Evolutionary conservation across 2,329 filamentous ascomycete genomes (phyloP), one percentile per base, ranked within the genome.

Genomic region (Claviceps humidiphila): DNA sequence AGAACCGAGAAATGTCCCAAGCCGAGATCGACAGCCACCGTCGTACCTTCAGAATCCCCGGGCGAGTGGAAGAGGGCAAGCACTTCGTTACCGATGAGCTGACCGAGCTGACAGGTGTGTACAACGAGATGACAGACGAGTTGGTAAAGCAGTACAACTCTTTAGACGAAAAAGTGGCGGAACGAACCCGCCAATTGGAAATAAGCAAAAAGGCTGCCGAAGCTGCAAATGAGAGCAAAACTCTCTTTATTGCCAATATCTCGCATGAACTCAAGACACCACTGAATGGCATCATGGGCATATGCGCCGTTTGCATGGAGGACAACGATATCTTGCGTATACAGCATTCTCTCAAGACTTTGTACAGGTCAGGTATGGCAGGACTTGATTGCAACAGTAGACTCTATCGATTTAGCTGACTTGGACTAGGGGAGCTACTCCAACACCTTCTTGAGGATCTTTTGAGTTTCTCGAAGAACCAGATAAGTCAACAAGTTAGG

Each of bases 171-270:
- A 84, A 91, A 59, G 90, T 96, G 1, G 80, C 80, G 6, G 82
- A 90, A 64, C 77, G 90, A 52, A 96, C 90, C 0, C 80, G 80
- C 39, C 87, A 96, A 66, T 74, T 96, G 0, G 89, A 95, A 62
- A 80, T 88, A 55, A 94, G 85, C 71, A 95, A 95, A 66, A 88
- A 89, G 69, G 88, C 89, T 1, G 90, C 90, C 1, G 90, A 95
- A 66, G 86, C 87, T n/a, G 90, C 90, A 3, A 96, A 95, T 60
- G 87, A 95, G 68, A 94, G 88, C 74, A 98, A 98, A 71, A 97
- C 93, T 0, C 74, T 97, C 8, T 97, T 97, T 70, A 94, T 98
- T 57, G 93, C 93, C 17, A 97, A 97, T 61, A 95, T 97, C 49
- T 85, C 81, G 1, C 81, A 84, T 59, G 80, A 97, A 66, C 75